Base-by-base conservation (phyloP, 2,329 filamentous ascomycete genomes). In the Fusarium fujikuroi region DNA sequence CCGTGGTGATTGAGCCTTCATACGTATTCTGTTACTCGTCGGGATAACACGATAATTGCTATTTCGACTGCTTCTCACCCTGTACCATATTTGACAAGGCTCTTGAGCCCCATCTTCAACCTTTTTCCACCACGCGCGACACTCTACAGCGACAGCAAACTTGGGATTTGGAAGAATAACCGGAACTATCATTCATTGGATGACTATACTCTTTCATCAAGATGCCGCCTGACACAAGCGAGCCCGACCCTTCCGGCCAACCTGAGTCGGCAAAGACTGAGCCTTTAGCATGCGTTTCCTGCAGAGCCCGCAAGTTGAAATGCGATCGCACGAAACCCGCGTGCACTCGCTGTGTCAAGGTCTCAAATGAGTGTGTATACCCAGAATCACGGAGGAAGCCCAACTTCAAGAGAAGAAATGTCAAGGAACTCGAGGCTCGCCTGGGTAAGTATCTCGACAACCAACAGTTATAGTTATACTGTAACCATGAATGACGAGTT, bases 311-410 rank as follows among this genome's bases (percentile, higher is more conserved):
- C 76, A 98, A 98, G 83, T 85, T 97, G 76, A 92, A 93, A 82
- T 98, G 95, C 83, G 95, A 98, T 82, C 92, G 95, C 36, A 86
- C 85, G 52, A 93, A 91, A 78, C 95, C 95, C 21, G 89, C 90
- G 32, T 98, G 95, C 78, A 89, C 90, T 46, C 95, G 95, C 25
- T 98, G 95, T 81, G 85, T 89, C 60, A 90, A 93, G 74, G 83
- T 95, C 52, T 88, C 90, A 59, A 91, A 92, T 80, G 91, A 93
- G 60, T 98, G 95, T 82, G 88, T 93, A 63, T 98, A 97, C 81
- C 95, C 97, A 69, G 94, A 97, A 83, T 93, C 95, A 63, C 88
- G 95, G 78, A 92, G 94, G 83, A 97, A 97, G 84, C 93, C 94
- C 62, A 93, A 94, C 9, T 92, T 93, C 25, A 97, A 97, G 85